Percentiles rank a stretch among this genome's conserved stretches.
Conservation (phyloP, 1,139 yeast genomes). For the Zygosaccharomyces sapae region DNA sequence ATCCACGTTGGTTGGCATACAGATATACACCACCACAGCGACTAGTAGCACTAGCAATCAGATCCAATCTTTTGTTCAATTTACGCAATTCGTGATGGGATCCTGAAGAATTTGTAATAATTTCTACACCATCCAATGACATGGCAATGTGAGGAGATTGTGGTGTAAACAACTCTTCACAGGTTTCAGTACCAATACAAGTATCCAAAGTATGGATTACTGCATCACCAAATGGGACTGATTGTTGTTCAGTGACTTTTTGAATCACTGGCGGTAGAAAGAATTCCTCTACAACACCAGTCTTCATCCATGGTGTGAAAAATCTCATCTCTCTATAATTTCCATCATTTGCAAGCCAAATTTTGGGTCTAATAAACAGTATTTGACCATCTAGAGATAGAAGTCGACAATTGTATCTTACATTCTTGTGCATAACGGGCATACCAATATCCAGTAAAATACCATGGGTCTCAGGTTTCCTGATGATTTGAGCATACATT, state of each 20-base stretch:
- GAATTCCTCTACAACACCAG: constrained; percentile 67
- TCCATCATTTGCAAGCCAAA: constrained; percentile 94
- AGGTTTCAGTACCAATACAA: constrained; percentile 89
- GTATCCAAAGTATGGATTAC: constrained; percentile 80
- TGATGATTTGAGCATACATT: constrained; percentile 72
- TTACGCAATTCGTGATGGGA: constrained; percentile 94
- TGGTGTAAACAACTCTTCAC: constrained; percentile 96
- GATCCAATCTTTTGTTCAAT: constrained; percentile 72
- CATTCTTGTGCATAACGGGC: constrained; percentile 84
- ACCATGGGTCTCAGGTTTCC: constrained; percentile 62
- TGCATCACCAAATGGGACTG: constrained; percentile 86
- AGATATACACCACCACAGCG: constrained; percentile 95
- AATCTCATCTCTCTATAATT: constrained; percentile 96
- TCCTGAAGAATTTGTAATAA: constrained; percentile 91
- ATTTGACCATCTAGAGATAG: constrained; percentile 76
- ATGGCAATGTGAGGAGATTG: constrained; percentile 89
- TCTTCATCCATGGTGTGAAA: constrained; percentile 89
- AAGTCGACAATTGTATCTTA: constrained; percentile 86
- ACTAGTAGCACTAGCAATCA: constrained; percentile 87
- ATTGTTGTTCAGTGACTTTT: constrained; percentile 56
- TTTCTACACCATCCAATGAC: constrained; percentile 94
- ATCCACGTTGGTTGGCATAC: constrained; percentile 92
- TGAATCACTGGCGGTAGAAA: constrained; percentile 66
- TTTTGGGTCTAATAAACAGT: constrained; percentile 82
- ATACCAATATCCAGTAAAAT: constrained; percentile 87